A percentile compares a stretch with the other conserved stretches of the same genome.
Conservation (phyloP, 192 early-diverging fungal genomes). For the Spizellomyces punctatus region DNA sequence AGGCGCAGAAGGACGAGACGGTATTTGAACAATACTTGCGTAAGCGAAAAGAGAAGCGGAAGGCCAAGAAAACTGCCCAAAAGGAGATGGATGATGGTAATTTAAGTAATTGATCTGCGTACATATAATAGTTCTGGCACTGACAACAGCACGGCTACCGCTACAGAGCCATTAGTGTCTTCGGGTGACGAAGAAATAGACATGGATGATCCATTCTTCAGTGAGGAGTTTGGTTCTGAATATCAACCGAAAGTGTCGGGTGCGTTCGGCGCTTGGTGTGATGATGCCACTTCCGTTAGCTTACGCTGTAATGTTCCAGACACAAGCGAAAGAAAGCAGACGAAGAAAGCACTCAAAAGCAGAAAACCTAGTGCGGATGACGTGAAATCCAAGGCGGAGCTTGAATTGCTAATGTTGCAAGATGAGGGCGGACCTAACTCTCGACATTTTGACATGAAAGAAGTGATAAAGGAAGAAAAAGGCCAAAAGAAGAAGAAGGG, state of each 20-base stretch:
- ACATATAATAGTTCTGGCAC: no score
- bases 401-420: conserved; percentile 81
- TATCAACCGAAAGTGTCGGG: conserved; percentile 12
- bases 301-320: neutral
- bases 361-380: conserved; percentile 20
- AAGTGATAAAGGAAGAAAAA: conserved; percentile 86
- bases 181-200: conserved; percentile 23
- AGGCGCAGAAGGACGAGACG: conserved; percentile 71
- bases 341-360: neutral
- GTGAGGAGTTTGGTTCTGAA: conserved; percentile 30
- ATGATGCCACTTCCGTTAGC: neutral
- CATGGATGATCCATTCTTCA: conserved; percentile 43
- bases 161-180: conserved; percentile 13
- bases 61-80: conserved; percentile 48
- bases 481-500: conserved; percentile 54
- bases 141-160: no score
- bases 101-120: neutral
- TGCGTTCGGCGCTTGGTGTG: neutral
- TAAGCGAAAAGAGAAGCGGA: conserved; percentile 79
- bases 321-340: neutral
- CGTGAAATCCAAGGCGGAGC: conserved; percentile 60
- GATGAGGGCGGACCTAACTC: conserved; percentile 54
- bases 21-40: conserved; percentile 83
- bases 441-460: conserved; percentile 83
- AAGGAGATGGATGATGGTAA: conserved; percentile 32